Base-by-base conservation (phyloP, 441 rosid species). In the Erodium texanum region DNA sequence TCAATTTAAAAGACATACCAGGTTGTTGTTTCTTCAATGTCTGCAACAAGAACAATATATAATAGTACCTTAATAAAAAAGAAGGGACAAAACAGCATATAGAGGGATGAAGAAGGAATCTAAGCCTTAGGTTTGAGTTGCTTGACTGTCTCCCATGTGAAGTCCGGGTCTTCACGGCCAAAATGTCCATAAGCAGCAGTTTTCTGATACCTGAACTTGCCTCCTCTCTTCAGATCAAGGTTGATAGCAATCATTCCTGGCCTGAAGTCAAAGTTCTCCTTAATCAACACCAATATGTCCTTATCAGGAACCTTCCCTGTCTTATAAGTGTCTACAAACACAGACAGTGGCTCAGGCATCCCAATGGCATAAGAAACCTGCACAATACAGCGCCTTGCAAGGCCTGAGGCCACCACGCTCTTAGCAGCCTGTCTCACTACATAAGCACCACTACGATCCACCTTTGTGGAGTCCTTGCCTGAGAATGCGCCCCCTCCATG, bases 341-440 rank as follows among this genome's bases (percentile, higher is more conserved):
- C 67, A 34, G 67, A 65, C 48, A 65, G 45, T 41, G 67, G 67
- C 38, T 65, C 67, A 8, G 67, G 67, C 45, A 65, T 32, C 24
- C 67, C 67, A 5, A 65, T 65, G 0, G 65, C 65, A 62, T 62
- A 62, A 23, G 65, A 62, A 62, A 62, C 65, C 36, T 62, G 65
- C 27, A 65, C 67, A 32, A 65, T 65, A 22, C 67, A 65, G 20
- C 67, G 67, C 24, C 67, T 43, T 6, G 67, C 67, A 34, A 65
- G 67, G 41, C 67, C 67, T 65, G 67, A 65, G 34, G 67, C 67
- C 52, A 65, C 67, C 45, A 65, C 67, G 14, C 67, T 65, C 67
- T 65, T 65, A 5, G 67, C 67, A 20, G 67, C 67, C 52, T 65
- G 67, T 18, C 67, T 65, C 15, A 65, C 67, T 29, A 65, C 20